phyloP scores from a whole-genome alignment of 164 flowering plant species.

The Buxus sempervirens region DNA sequence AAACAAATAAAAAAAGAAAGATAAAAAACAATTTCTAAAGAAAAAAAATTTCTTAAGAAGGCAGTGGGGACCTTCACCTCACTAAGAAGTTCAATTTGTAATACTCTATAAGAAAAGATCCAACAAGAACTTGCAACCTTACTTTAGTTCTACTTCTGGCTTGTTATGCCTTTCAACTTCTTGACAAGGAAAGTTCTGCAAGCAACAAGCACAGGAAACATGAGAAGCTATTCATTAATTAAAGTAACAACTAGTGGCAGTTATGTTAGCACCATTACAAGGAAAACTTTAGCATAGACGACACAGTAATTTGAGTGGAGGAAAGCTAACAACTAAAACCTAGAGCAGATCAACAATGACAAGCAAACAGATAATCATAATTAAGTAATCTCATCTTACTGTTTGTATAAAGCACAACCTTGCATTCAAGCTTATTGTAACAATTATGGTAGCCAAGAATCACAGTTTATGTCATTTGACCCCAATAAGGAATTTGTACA shows the following conservation, averaged over 20 bases:
- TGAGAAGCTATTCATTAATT: slow-evolving; percentile 1
- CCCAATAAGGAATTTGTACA: no score
- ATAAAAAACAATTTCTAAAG: no score
- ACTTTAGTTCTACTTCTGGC: slow-evolving; percentile 98
- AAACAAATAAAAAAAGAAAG: neutral
- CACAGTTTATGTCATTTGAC: no score
- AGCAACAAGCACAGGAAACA: slow-evolving; percentile 11
- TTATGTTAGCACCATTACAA: neutral
- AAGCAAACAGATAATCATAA: neutral
- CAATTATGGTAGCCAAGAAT: no score
- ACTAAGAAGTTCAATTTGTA: no score
- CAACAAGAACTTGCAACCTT: slow-evolving; percentile 25
- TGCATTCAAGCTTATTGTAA: neutral
- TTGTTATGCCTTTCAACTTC: slow-evolving; percentile 99
- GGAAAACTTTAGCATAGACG: neutral
- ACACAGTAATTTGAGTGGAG: neutral
- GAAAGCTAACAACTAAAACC: neutral
- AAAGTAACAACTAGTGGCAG: neutral
- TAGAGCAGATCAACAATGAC: neutral
- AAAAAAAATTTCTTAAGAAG: no score
- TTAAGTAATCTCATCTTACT: neutral
- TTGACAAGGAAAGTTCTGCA: slow-evolving; percentile 98
- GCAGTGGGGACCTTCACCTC: no score
- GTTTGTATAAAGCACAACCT: neutral
- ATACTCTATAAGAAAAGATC: neutral